Evolutionary conservation across 257 asterid genomes (phyloP), one percentile per base, ranked within the genome.

Genomic region (Penstemon barbatus): DNA sequence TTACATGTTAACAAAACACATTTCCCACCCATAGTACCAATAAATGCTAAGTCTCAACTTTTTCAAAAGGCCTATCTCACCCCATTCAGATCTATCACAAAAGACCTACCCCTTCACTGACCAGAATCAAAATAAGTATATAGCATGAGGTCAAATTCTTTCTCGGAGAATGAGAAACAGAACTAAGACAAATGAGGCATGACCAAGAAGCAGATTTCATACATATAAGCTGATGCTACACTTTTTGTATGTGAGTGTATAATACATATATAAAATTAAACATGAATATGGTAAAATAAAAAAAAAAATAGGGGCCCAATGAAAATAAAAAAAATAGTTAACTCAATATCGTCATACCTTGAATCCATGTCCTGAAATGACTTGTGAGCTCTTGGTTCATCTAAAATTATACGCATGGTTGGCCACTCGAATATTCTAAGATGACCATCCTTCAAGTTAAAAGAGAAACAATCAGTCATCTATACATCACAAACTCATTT

Each of bases 381-480:
- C 80, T 94, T 89, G 87, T 94, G 99, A 72, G 97, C 97, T 75
- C 83, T 78, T 73, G 87, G 97, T 83, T 94, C 99, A 57, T 91
- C 97, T 58, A 86, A 74, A 77, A 89, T 79, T 71, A 76, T 58
- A 33, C 74, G 78, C 92, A 90, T 78, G 66, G 68, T 86, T 61
- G 99, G 97, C 99, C 99, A 94, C 79, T 91, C 96, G 44, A 89
- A 87, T 61, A 94, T 81, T 78, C 96, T 89, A 76, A 94, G 90
- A 79, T 80, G 82, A 65, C 99, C 99, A 76, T 91, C 95, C 99
- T 94, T 81, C 66, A 80, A 72, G 68, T 78, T 62, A 33, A 70
- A 61, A 74, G 36, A 15, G 36, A 58, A 38, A 52, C 51, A 58
- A 75, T 19, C 65, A 6, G 41, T 66, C 10, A 58, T 68, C 68